These are phyloP conservation scores for Leptographium radiaticola DNA, from an alignment of 2,329 filamentous ascomycete species.

Conservation along the genomic window DNA sequence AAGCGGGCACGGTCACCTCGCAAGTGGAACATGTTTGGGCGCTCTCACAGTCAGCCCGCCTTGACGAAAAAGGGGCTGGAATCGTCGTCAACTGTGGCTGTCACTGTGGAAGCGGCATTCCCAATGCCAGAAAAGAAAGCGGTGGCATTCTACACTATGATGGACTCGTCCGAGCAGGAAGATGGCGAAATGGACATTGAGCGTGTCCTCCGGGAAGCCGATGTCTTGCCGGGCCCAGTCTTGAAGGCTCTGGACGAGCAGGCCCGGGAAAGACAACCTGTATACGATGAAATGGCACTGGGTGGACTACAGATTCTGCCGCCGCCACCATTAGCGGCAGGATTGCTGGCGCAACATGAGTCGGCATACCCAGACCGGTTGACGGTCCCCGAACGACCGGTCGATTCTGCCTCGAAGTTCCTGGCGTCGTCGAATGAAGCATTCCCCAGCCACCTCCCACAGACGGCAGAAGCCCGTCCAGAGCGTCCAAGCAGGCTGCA, in stretches of 20 bases:
- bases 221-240: background rate
- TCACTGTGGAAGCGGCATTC: conserved; percentile 33
- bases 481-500: conserved; percentile 51
- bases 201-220: conserved; percentile 36
- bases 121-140: conserved; percentile 38
- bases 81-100: conserved; percentile 25
- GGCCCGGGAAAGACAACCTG: too few relatives aligned
- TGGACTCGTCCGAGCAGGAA: conserved; percentile 45
- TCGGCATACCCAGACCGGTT: background rate
- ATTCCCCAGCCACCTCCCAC: background rate
- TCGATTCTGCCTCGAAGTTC: background rate
- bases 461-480: background rate
- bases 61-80: conserved; percentile 25
- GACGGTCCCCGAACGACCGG: background rate
- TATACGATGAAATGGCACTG: too few relatives aligned
- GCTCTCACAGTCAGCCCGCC: conserved; percentile 32
- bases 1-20: conserved; percentile 42
- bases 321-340: background rate
- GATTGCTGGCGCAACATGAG: too few relatives aligned
- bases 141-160: conserved; percentile 47
- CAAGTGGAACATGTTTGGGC: conserved; percentile 52
- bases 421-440: background rate
- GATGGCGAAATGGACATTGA: conserved; percentile 27
- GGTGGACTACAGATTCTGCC: background rate
- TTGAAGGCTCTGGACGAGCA: background rate